Base-by-base conservation (phyloP, 2,329 filamentous ascomycete genomes). In the Penicillium capsulatum region DNA sequence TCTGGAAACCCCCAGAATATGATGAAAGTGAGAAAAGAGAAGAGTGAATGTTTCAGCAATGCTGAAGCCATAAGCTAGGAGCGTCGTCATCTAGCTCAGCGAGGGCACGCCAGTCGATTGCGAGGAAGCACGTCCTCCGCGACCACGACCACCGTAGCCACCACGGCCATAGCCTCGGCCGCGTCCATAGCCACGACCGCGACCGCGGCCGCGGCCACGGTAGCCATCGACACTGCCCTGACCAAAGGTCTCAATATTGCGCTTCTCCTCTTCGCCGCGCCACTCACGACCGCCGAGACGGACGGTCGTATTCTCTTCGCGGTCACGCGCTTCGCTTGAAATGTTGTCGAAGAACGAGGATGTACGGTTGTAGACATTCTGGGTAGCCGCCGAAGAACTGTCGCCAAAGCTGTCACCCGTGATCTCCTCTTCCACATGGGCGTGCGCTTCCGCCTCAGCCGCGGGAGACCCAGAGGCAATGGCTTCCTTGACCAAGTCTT, bases 341-440 rank as follows among this genome's bases (percentile, higher is more conserved):
- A 98, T 96, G 65, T 98, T 96, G 68, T 98, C 92, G 60, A 98
- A 98, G 74, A 98, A 98, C 1, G 88, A 95, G 3, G 72, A 81
- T 4, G 82, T 76, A 68, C 89, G 95, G 72, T 96, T 91, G 70
- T 98, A 98, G 0, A 80, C 76, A 19, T 67, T 62, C 24, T 72
- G 68, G 7, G 54, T 45, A 9, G 66, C 58, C 9, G 50, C 41
- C 41, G 52, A 54, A 3, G 45, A 36, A 26, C 59, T 60, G 20
- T 67, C 59, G 15, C 63, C 48, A 7, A 54, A 53, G 8, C 61
- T 46, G 10, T 42, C 42, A 6, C 66, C 68, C 14, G 22, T 34
- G 15, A 28, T 19, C 2, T 50, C 53, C 10, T 61, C 47, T 26
- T 47, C 42, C 5, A 65, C 69, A 20, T 69, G 70, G 0, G 72